Evolutionary conservation across 352 stramenopile genomes (phyloP).

Genomic region (Globisporangium acanthophoron): DNA sequence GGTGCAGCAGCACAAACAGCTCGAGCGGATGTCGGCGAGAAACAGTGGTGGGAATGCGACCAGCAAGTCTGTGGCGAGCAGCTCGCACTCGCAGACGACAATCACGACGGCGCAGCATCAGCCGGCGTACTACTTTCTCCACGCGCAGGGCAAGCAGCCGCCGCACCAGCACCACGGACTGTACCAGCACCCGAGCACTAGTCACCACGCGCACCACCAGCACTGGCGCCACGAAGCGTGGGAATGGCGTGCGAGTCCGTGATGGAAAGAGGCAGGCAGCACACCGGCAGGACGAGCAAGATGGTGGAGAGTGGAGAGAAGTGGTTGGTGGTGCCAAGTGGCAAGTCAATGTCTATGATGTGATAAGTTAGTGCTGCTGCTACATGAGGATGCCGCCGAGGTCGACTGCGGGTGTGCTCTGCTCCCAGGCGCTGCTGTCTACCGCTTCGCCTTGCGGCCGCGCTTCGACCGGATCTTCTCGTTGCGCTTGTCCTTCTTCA

Average conservation of each 20-base stretch:
- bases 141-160: constrained; percentile 18
- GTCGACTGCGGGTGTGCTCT: not conserved
- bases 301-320: not conserved
- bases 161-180: constrained; percentile 1
- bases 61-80: not conserved
- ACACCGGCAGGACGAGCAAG: not conserved
- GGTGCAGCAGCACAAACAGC: constrained; percentile 31
- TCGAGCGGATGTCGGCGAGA: not conserved
- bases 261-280: not conserved
- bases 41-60: not conserved
- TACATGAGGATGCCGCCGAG: not conserved
- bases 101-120: not conserved
- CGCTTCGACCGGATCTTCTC: constrained; percentile 76
- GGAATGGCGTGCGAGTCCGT: constrained; percentile 29
- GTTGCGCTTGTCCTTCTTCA: constrained; percentile 96
- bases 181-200: not conserved
- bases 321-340: not conserved
- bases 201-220: not conserved
- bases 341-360: constrained; percentile 2
- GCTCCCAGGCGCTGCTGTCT: constrained; percentile 3
- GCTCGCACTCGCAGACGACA: not conserved
- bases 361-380: constrained; percentile 1
- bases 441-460: constrained; percentile 87
- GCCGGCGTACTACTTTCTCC: constrained; percentile 50
- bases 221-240: constrained; percentile 30